Evolutionary conservation across 352 stramenopile genomes (phyloP), one percentile per base, ranked within the genome.

Genomic region (Pythium sukuiense): DNA sequence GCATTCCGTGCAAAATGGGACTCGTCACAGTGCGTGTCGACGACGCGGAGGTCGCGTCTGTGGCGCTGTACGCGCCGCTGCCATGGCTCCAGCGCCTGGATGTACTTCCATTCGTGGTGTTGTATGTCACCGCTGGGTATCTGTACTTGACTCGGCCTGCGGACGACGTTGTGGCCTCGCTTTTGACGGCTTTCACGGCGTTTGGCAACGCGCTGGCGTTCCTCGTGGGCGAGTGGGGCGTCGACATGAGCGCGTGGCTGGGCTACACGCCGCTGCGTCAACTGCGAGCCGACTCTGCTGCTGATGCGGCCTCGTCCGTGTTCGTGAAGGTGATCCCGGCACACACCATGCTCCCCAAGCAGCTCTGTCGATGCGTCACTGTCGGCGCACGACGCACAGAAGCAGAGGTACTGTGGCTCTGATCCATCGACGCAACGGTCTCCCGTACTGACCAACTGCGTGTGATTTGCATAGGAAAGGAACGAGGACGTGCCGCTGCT

Each of bases 61-160:
- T 91, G 33, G 71, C 70, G 67, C 77, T 94, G 43, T 90, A 89
- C 59, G 71, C 74, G 68, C 80, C 83, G 65, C 72, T 94, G 49
- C 85, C 85, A 35, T 75, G 59, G 69, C 39, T 69, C 14, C 69
- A 89, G 62, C 83, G 62, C 0, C 72, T 87, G 18, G 76, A 87
- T 45, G 76, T 87, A 45, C 68, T 87, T 27, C 78, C 78, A 16
- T 87, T 87, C 53, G 32, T 52, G 13, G 61, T 76, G 4, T 58
- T 85, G 26, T 87, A 87, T 55, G 33, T 63, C 35, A 81, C 75
- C 1, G 63, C 67, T n/a, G 54, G 70, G 35, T 80, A 76, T 61
- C 64, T 84, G 9, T 68, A 66, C 30, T 46, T 60, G 20, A 56
- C 67, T 8, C 69, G 73, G 16, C 64, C 74, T 0, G 62, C 55